Evolutionary conservation across 2,329 filamentous ascomycete species (phyloP).

Genomic region (Xylogone sp.): DNA sequence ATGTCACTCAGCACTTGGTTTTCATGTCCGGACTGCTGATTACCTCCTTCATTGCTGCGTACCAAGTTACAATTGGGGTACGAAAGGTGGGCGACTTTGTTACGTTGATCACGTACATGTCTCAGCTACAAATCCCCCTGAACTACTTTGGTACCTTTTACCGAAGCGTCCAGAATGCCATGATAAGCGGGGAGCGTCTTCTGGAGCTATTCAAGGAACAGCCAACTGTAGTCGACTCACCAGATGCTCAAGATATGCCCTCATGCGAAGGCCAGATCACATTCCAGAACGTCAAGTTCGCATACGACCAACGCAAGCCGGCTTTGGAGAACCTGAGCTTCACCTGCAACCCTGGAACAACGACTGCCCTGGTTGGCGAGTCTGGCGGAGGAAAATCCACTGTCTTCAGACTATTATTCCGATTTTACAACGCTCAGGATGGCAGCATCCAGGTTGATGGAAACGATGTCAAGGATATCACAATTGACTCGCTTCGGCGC

Average conservation of each 20-base stretch:
- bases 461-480: conserved; percentile 77
- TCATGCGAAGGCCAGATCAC: conserved; percentile 76
- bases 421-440: conserved; percentile 84
- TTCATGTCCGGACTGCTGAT: conserved; percentile 74
- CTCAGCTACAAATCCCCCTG: conserved; percentile 74
- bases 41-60: conserved; percentile 70
- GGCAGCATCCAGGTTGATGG: conserved; percentile 84
- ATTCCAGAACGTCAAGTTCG: conserved; percentile 87
- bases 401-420: conserved; percentile 90
- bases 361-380: conserved; percentile 92
- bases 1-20: conserved; percentile 74
- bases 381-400: conserved; percentile 97
- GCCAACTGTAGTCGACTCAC: conserved; percentile 81
- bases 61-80: conserved; percentile 67
- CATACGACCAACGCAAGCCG: conserved; percentile 82
- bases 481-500: conserved; percentile 86
- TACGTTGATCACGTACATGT: conserved; percentile 70
- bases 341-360: conserved; percentile 82
- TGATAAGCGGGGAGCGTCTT: conserved; percentile 96
- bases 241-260: conserved; percentile 57
- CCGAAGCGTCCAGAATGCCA: conserved; percentile 88
- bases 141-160: conserved; percentile 96
- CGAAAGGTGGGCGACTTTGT: conserved; percentile 70
- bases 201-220: conserved; percentile 95
- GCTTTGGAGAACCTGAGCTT: conserved; percentile 83